phyloP scores from a whole-genome alignment of 2,329 filamentous ascomycete genomes.

The Trichophyton rubrum region DNA sequence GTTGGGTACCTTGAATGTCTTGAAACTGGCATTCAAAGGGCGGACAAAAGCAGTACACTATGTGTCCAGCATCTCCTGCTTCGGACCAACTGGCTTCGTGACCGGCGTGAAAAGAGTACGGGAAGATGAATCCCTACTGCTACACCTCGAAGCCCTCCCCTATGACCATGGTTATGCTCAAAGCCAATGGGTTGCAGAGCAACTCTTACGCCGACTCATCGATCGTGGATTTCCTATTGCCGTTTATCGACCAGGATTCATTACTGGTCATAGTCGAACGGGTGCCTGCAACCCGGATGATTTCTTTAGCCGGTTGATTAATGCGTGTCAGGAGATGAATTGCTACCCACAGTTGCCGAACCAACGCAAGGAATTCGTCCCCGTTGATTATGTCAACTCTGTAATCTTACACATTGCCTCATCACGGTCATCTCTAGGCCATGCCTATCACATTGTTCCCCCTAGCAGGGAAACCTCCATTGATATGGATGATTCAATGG shows the following conservation, averaged over 20 bases:
- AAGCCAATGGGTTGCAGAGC: slow-evolving; percentile 5
- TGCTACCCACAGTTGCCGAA: slow-evolving; percentile 17
- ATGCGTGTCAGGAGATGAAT: slow-evolving; percentile 64
- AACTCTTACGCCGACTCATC: slow-evolving; percentile 54
- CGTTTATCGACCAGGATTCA: slow-evolving; percentile 68
- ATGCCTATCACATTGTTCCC: no score
- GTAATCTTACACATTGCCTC: no score
- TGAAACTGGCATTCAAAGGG: slow-evolving; percentile 47
- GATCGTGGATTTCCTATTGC: slow-evolving; percentile 56
- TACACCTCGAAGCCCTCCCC: slow-evolving; percentile 8
- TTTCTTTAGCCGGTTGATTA: slow-evolving; percentile 67
- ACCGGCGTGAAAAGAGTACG: slow-evolving; percentile 12
- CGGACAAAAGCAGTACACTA: no score
- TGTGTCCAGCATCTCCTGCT: slow-evolving; percentile 16
- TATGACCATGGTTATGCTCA: no score
- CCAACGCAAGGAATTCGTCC: slow-evolving; percentile 20
- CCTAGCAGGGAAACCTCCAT: no score
- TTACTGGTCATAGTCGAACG: slow-evolving; percentile 55
- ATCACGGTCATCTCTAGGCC: no score
- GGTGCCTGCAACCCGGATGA: slow-evolving; percentile 62
- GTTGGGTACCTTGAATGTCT: slow-evolving; percentile 55
- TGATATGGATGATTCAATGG: no score
- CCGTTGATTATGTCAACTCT: slow-evolving; percentile 9
- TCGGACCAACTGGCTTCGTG: slow-evolving; percentile 17
- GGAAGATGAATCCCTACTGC: slow-evolving; percentile 15